A percentile compares a stretch with the other conserved stretches of the same genome.
Evolutionary conservation across 495 filamentous ascomycete genomes (phyloP).

Genomic region (Coniosporium apollinis): DNA sequence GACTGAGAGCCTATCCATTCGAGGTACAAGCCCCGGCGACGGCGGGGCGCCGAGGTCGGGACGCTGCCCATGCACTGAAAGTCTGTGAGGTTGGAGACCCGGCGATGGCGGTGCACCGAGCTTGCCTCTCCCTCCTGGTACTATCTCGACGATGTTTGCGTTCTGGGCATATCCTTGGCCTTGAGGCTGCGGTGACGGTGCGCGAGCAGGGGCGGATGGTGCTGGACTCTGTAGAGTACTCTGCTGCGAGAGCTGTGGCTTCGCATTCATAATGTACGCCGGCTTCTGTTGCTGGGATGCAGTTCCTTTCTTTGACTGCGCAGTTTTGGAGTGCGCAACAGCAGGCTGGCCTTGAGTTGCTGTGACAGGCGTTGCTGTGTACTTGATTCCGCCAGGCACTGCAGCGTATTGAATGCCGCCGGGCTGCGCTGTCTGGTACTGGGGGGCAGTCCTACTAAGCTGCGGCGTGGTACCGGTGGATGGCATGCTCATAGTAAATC

Average conservation of each 20-base stretch:
- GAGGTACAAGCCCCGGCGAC: conserved; percentile 8
- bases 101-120: conserved; percentile 8
- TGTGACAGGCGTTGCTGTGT: conserved; percentile 17
- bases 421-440: conserved; percentile 6
- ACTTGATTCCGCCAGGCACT: conserved; percentile 18
- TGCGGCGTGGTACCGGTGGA: conserved; percentile 2
- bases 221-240: conserved; percentile 4
- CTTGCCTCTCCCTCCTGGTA: conserved; percentile 4
- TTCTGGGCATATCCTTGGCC: too few relatives aligned
- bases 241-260: conserved; percentile 5
- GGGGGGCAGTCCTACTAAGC: too few relatives aligned
- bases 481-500: conserved; percentile 3
- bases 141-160: conserved; percentile 9
- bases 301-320: too few relatives aligned
- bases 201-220: conserved; percentile 2
- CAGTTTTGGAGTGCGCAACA: too few relatives aligned
- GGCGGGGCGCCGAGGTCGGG: conserved; percentile 3
- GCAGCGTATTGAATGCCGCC: conserved; percentile 14
- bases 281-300: too few relatives aligned
- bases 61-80: conserved; percentile 10
- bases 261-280: conserved; percentile 1
- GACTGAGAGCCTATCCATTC: conserved; percentile 22
- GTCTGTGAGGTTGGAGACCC: conserved; percentile 7
- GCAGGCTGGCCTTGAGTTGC: neutral
- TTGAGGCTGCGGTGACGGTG: too few relatives aligned